These are phyloP conservation scores for Fusarium continuum DNA, from an alignment of 2,329 filamentous ascomycete genomes.

Conservation along the genomic window DNA sequence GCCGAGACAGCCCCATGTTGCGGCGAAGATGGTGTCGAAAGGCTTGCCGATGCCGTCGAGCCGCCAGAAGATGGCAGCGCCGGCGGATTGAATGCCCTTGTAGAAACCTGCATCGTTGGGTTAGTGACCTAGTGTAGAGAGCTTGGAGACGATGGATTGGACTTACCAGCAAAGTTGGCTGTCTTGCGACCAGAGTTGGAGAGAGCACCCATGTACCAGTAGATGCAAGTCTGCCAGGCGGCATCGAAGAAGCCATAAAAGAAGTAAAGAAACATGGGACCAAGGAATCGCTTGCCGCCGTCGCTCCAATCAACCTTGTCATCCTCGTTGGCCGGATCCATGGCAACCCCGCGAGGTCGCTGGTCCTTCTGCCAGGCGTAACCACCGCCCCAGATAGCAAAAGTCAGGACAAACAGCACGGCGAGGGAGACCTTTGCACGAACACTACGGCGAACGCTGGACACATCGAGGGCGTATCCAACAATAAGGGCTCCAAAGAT, in stretches of 20 bases:
- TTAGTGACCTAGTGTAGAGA: neutral
- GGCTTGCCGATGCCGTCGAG: constrained; percentile 48
- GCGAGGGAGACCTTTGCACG: constrained; percentile 59
- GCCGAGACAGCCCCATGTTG: constrained; percentile 76
- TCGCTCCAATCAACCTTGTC: constrained; percentile 56
- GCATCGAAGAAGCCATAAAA: constrained; percentile 76
- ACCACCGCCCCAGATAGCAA: constrained; percentile 68
- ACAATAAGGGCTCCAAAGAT: constrained; percentile 63
- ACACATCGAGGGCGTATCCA: constrained; percentile 56
- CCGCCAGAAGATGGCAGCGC: constrained; percentile 44
- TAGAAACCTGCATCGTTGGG: constrained; percentile 69
- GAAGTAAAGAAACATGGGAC: constrained; percentile 75
- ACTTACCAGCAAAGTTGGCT: constrained; percentile 74
- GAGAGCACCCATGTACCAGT: constrained; percentile 81
- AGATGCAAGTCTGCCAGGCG: constrained; percentile 63
- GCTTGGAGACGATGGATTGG: neutral
- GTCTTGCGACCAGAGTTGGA: constrained; percentile 91
- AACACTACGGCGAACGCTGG: constrained; percentile 52
- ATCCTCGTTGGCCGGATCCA: constrained; percentile 48
- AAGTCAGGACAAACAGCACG: constrained; percentile 58
- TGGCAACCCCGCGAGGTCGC: constrained; percentile 51
- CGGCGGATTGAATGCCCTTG: constrained; percentile 59
- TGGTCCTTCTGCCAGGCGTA: constrained; percentile 71
- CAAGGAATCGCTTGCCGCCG: constrained; percentile 59
- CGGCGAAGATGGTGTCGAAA: constrained; percentile 76